These are phyloP conservation scores for Argentina anserina DNA, from an alignment of 306 rosid genomes.

Conservation along the genomic window DNA sequence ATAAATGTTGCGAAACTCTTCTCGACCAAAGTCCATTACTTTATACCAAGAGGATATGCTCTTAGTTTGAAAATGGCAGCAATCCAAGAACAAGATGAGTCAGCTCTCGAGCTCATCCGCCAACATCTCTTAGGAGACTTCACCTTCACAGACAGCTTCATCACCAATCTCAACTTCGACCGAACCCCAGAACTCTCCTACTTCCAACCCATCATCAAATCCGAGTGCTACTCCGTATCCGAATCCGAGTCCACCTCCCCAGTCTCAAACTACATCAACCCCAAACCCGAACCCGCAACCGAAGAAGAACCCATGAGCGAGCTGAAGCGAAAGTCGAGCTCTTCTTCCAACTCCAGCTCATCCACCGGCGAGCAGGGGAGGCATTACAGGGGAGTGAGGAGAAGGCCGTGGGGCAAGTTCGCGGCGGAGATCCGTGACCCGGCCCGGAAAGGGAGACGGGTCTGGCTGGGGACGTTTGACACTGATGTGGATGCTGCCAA, in stretches of 20 bases:
- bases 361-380: slow-evolving; percentile 16
- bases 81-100: slow-evolving; percentile 15
- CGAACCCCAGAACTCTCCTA: neutral
- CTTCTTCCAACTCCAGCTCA: neutral
- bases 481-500: slow-evolving; percentile 65
- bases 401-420: slow-evolving; percentile 81
- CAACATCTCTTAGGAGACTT: slow-evolving; percentile 39
- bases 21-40: neutral
- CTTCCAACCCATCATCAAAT: slow-evolving; percentile 45
- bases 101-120: slow-evolving; percentile 34
- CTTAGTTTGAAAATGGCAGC: slow-evolving; percentile 10
- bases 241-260: slow-evolving; percentile 39
- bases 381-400: slow-evolving; percentile 73
- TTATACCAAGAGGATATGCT: neutral
- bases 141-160: slow-evolving; percentile 20
- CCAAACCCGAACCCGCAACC: slow-evolving; percentile 22
- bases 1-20: neutral
- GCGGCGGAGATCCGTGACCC: slow-evolving; percentile 91
- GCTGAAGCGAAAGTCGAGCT: neutral
- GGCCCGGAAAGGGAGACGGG: slow-evolving; percentile 52
- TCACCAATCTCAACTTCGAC: slow-evolving; percentile 5
- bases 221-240: slow-evolving; percentile 38
- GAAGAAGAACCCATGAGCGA: slow-evolving; percentile 1
- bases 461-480: slow-evolving; percentile 85
- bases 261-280: slow-evolving; percentile 20